These are phyloP conservation scores for Patellifolia procumbens DNA, from an alignment of 179 eudicot genomes.

Conservation along the genomic window DNA sequence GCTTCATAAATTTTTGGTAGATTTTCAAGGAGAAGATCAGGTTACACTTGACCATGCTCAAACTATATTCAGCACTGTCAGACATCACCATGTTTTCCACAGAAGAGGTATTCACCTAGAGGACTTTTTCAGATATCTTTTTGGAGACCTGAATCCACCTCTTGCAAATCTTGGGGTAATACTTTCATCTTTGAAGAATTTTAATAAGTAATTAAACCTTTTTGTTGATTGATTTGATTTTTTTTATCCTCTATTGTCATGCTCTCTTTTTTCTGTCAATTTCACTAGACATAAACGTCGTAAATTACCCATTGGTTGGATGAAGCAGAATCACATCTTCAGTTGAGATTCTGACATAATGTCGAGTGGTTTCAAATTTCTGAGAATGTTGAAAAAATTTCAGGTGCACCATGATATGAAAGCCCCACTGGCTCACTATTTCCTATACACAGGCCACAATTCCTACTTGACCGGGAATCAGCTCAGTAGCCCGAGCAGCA, in stretches of 20 bases:
- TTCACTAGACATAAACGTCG: too few relatives aligned
- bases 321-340: not conserved
- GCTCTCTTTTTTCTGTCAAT: too few relatives aligned
- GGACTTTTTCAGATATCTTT: slow-evolving; percentile 52
- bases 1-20: slow-evolving; percentile 37
- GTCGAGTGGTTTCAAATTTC: slow-evolving; percentile 2
- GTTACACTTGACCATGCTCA: slow-evolving; percentile 45
- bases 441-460: slow-evolving; percentile 87
- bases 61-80: slow-evolving; percentile 36
- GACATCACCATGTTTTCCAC: slow-evolving; percentile 42
- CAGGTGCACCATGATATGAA: slow-evolving; percentile 92
- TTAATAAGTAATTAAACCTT: not conserved
- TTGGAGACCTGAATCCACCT: slow-evolving; percentile 54
- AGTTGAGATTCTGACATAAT: not conserved
- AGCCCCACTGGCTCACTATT: slow-evolving; percentile 75
- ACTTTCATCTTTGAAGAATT: not conserved
- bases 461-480: slow-evolving; percentile 92
- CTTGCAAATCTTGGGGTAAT: slow-evolving; percentile 51
- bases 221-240: not conserved
- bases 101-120: slow-evolving; percentile 48
- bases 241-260: not conserved
- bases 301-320: too few relatives aligned
- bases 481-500: slow-evolving; percentile 69
- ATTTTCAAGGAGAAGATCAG: slow-evolving; percentile 40
- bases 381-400: slow-evolving; percentile 1